Evolutionary conservation across 805 yeast genomes (phyloP), one percentile per base, ranked within the genome.

Genomic region (Candida vartiovaarae): DNA sequence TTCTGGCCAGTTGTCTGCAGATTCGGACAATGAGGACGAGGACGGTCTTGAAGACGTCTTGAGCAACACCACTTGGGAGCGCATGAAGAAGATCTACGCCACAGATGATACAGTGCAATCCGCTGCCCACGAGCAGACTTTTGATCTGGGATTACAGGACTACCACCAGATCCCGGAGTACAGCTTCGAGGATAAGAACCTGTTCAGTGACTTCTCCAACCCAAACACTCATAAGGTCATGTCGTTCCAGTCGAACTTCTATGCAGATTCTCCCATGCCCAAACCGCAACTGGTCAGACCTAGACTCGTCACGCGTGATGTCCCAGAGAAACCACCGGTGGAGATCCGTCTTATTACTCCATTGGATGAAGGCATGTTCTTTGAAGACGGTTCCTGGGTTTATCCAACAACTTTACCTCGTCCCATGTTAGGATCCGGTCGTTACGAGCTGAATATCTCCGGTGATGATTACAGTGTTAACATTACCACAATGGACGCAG

Each of bases 111-210:
- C n/a, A 6, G 8, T 11, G 23, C 4, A 15, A 27, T 36, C 20
- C 20, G 20, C 2, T 15, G 20, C 20, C 20, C 20, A 24, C 35
- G 38, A 27, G 29, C 6, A 25, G 32, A 5, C 34, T 37, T 9
- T 9, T 20, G 25, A 20, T 23, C 8, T 6, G 32, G 11, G 23
- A 38, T 23, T 26, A 38, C 38, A 36, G 43, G 26, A 31, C 23
- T 8, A 36, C 32, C 15, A 29, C 7, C 25, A 32, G 11, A 25
- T 32, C 23, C 35, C 60, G 6, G 49, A 52, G 1, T 57, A 46
- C 35, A 57, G 61, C 42, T 57, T 57, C 34, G 56, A 54, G 29
- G 60, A 57, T 26, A 41, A 52, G 33, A 49, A 52, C 26, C 40
- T 46, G 24, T 34, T 50, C 26, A 48, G 41, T 30, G 36, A 40